Conservation (phyloP, 2,329 filamentous ascomycete species). For the Didymella glomerata region DNA sequence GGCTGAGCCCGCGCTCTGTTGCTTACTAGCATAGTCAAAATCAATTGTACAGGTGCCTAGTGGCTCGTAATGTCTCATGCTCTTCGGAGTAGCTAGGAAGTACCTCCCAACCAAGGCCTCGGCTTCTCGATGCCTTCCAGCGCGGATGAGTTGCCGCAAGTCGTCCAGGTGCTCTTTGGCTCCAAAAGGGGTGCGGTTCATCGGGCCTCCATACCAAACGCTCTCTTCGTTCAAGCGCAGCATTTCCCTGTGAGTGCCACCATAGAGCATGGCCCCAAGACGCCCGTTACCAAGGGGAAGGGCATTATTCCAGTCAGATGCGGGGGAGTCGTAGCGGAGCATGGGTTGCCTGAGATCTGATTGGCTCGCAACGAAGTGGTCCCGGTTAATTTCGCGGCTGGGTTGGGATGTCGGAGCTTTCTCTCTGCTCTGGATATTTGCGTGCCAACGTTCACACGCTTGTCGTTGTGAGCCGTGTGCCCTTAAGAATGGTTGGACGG, state of each 20-base stretch:
- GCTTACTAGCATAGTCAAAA: slow-evolving; percentile 10
- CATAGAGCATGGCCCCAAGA: slow-evolving; percentile 58
- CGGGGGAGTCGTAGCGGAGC: slow-evolving; percentile 22
- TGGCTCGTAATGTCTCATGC: slow-evolving; percentile 60
- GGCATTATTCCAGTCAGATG: slow-evolving; percentile 51
- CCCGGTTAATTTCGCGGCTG: slow-evolving; percentile 16
- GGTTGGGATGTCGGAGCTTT: slow-evolving; percentile 1
- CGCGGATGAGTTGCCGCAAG: slow-evolving; percentile 54
- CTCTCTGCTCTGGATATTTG: slow-evolving; percentile 10
- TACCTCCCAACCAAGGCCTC: slow-evolving; percentile 53
- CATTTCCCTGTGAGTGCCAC: slow-evolving; percentile 55
- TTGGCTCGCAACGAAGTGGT: slow-evolving; percentile 15
- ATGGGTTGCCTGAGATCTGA: slow-evolving; percentile 13
- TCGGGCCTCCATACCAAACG: slow-evolving; percentile 44
- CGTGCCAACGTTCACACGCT: slow-evolving; percentile 17
- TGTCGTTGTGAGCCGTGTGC: slow-evolving; percentile 8
- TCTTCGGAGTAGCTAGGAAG: slow-evolving; percentile 58
- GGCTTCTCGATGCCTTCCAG: slow-evolving; percentile 52
- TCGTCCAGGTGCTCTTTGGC: slow-evolving; percentile 50
- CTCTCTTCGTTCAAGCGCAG: slow-evolving; percentile 60
- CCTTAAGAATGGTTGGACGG: slow-evolving; percentile 23
- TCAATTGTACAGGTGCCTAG: slow-evolving; percentile 38
- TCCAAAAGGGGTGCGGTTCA: slow-evolving; percentile 52
- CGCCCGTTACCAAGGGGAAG: slow-evolving; percentile 62
- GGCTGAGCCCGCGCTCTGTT: slow-evolving; percentile 11